Evolutionary conservation across 2,329 filamentous ascomycete species (phyloP).

Genomic region (Podosphaera aphanis): DNA sequence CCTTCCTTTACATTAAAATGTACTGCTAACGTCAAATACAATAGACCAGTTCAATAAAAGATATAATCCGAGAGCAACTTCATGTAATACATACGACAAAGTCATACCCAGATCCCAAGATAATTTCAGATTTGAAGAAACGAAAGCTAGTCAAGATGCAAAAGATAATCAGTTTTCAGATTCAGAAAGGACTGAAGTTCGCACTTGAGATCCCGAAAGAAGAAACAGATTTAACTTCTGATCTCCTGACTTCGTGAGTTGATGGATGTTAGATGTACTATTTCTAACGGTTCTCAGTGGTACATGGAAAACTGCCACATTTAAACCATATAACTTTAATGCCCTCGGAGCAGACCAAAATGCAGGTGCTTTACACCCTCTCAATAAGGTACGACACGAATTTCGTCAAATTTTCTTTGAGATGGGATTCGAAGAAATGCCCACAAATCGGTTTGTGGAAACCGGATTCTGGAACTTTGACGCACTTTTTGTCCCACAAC

Average conservation of each 20-base stretch:
- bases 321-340: slow-evolving; percentile 68
- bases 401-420: slow-evolving; percentile 98
- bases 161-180: slow-evolving; percentile 67
- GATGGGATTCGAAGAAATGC: slow-evolving; percentile 98
- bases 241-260: slow-evolving; percentile 51
- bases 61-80: slow-evolving; percentile 56
- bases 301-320: slow-evolving; percentile 74
- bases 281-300: slow-evolving; percentile 24
- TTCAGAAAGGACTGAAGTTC: slow-evolving; percentile 70
- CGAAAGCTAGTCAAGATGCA: slow-evolving; percentile 67
- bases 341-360: slow-evolving; percentile 36
- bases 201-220: slow-evolving; percentile 74
- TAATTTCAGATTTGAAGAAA: slow-evolving; percentile 66
- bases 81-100: slow-evolving; percentile 46
- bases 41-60: slow-evolving; percentile 47
- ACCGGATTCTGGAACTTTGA: slow-evolving; percentile 99
- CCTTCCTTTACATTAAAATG: not conserved
- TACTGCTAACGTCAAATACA: not conserved
- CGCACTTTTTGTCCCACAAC: slow-evolving; percentile 84
- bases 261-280: not conserved
- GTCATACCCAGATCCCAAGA: slow-evolving; percentile 48
- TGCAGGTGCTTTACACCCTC: slow-evolving; percentile 37
- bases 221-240: slow-evolving; percentile 81
- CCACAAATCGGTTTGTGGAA: slow-evolving; percentile 79
- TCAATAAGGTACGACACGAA: slow-evolving; percentile 89